These are phyloP conservation scores for Lolium perenne DNA, from an alignment of 176 grass and related monocot genomes.

Conservation along the genomic window DNA sequence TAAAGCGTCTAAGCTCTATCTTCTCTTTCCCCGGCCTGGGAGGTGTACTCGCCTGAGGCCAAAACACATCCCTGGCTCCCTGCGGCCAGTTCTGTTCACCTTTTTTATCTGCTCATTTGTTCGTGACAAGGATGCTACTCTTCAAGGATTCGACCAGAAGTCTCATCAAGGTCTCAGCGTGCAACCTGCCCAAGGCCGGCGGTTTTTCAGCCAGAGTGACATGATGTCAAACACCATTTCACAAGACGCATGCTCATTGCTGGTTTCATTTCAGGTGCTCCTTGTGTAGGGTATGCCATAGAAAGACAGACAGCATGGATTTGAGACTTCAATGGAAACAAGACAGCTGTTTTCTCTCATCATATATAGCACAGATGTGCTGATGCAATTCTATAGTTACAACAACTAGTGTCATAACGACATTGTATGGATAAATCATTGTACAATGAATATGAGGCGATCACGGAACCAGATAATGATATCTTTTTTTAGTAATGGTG, in stretches of 20 bases:
- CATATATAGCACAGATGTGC: slow-evolving; percentile 16
- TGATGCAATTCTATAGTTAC: slow-evolving; percentile 9
- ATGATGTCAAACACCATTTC: neutral
- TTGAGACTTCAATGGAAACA: neutral
- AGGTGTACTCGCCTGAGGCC: neutral
- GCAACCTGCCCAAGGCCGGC: neutral
- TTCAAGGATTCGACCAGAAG: slow-evolving; percentile 5
- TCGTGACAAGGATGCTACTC: neutral
- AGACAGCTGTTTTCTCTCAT: neutral
- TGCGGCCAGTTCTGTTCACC: neutral
- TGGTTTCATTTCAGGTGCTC: neutral
- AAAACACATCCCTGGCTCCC: neutral
- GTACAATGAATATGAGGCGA: slow-evolving; percentile 7
- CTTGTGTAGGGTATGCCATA: neutral
- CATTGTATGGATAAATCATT: slow-evolving; percentile 23
- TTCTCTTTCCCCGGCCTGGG: neutral
- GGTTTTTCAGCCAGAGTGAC: neutral
- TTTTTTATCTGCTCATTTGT: neutral
- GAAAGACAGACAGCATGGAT: slow-evolving; percentile 2
- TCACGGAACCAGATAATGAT: neutral
- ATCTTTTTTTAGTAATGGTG: neutral
- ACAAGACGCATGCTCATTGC: neutral
- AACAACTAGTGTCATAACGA: slow-evolving; percentile 16
- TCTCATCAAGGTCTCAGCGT: neutral
- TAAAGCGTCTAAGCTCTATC: neutral